Base-by-base conservation (phyloP, 1,284 basidiomycete genomes). In the Cronartium ribicola region DNA sequence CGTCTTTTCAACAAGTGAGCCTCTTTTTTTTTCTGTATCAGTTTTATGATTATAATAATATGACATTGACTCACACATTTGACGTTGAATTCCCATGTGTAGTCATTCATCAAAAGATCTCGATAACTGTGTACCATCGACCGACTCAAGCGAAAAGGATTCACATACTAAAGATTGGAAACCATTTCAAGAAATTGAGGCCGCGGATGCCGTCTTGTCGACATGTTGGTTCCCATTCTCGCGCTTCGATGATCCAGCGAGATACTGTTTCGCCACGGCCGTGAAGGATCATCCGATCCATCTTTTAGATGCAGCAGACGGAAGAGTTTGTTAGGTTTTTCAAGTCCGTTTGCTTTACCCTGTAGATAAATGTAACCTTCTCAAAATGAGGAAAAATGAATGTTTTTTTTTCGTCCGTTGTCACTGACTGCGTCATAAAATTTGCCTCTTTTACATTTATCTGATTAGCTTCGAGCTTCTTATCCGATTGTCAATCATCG, bases 401-500 rank as follows among this genome's bases (percentile, higher is more conserved):
- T 36, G n/a, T 1, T 10, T 10, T n/a, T 66, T 73, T 65, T 65
- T 61, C 48, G 17, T 36, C 8, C 57, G 75, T 29, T 75, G 22
- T 17, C 29, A 55, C 14, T 29, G 20, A 13, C 14, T 40, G 64
- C 65, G 37, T 39, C 40, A 76, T 69, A 39, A 64, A 22, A 66
- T 22, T 41, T 13, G 65, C 55, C 51, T 70, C 40, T 60, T 59
- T 22, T 59, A 29, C 61, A 68, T 65, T 44, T 20, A 13, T 51
- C 48, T 5, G 22, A 5, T 17, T 75, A 93, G 91, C 84, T 90
- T 13, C 86, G 93, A n/a, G 93, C 92, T 0, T 92, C 90, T 0
- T 96, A 97, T 80, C 86, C 85, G 51, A 94, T 96, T 51, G 85
- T 96, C 17, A 92, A 96, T 80, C 93, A 97, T 78, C 84, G 89